These are phyloP conservation scores for Planoprotostelium fungivorum DNA, from an alignment of 78 protist species.

Conservation along the genomic window DNA sequence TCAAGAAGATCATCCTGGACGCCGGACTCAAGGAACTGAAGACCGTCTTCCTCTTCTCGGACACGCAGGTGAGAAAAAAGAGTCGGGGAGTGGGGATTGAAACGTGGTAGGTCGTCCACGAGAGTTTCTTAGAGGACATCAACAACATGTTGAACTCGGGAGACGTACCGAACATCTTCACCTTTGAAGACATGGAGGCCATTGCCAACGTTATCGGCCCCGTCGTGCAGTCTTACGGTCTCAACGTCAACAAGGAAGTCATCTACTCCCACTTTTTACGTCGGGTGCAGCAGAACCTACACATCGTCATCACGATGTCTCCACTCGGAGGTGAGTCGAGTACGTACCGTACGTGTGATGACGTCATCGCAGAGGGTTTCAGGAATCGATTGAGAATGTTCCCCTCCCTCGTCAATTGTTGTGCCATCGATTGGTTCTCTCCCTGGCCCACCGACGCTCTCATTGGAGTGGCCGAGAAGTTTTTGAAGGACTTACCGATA, in stretches of 20 bases:
- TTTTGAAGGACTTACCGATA: not conserved
- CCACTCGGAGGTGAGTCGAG: slow-evolving; percentile 56
- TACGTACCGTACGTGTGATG: not conserved
- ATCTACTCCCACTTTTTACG: slow-evolving; percentile 37
- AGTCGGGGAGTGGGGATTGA: not conserved
- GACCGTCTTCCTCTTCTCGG: slow-evolving; percentile 79
- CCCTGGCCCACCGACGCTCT: slow-evolving; percentile 93
- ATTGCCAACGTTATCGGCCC: slow-evolving; percentile 55
- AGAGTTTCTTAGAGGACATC: slow-evolving; percentile 86
- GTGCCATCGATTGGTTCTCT: slow-evolving; percentile 90
- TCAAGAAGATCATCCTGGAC: slow-evolving; percentile 38
- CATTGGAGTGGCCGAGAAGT: slow-evolving; percentile 62
- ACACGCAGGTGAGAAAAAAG: slow-evolving; percentile 78
- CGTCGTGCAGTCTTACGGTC: slow-evolving; percentile 14
- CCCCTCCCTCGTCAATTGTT: slow-evolving; percentile 82
- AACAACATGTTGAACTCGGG: slow-evolving; percentile 82
- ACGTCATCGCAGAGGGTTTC: slow-evolving; percentile 67
- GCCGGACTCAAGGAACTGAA: slow-evolving; percentile 68
- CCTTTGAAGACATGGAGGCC: slow-evolving; percentile 47
- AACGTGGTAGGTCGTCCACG: slow-evolving; percentile 30
- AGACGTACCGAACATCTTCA: slow-evolving; percentile 87
- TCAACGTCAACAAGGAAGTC: slow-evolving; percentile 52
- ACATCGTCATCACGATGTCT: slow-evolving; percentile 77
- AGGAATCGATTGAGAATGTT: slow-evolving; percentile 81
- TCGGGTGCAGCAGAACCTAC: slow-evolving; percentile 67